Evolutionary conservation across 2,329 filamentous ascomycete species (phyloP), one percentile per base, ranked within the genome.

Genomic region (Diaporthe humulicola): DNA sequence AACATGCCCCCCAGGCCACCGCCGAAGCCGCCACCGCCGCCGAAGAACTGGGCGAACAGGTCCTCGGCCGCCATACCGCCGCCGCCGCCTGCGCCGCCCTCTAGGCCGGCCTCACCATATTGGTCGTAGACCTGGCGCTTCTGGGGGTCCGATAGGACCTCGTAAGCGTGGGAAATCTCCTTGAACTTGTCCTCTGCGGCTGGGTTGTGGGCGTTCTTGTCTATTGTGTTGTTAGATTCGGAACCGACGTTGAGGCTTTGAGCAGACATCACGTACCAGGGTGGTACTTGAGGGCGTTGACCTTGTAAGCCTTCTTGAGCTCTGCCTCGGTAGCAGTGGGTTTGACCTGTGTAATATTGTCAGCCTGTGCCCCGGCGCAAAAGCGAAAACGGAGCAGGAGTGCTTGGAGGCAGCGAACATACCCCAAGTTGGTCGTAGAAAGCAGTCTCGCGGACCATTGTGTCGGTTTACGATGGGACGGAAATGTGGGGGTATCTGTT

Each of bases 161-260:
- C 97, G 86, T 98, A 99, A 76, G 97, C 97, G 82, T 96, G 93
- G 78, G 95, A 98, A 76, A 98, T 90, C 81, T 98, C 96, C 89
- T 99, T 98, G 93, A 99, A 99, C 86, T 98, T 99, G 76, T 98
- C 95, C 80, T 96, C 95, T 70, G 97, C 96, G 36, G 93, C 94
- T 54, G 96, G 95, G 88, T 98, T 97, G 88, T 97, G 92, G 78
- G 93, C 92, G 86, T 99, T 99, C 90, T 99, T 99, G 86, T 99
- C 96, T 97, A 79, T 52, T 74, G 36, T 45, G 17, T 73, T 40
- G 73, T 80, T 72, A 80, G 78, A 5, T 56, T 57, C 9, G 38
- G 8, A 30, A 28, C 61, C 36, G 25, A 56, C 6, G 48, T 28
- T 61, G 19, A 61, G 30, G 70, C 22, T 28, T 14, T 38, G n/a